Base-by-base conservation (phyloP, 2,329 filamentous ascomycete species). In the Nemania bipapillata region DNA sequence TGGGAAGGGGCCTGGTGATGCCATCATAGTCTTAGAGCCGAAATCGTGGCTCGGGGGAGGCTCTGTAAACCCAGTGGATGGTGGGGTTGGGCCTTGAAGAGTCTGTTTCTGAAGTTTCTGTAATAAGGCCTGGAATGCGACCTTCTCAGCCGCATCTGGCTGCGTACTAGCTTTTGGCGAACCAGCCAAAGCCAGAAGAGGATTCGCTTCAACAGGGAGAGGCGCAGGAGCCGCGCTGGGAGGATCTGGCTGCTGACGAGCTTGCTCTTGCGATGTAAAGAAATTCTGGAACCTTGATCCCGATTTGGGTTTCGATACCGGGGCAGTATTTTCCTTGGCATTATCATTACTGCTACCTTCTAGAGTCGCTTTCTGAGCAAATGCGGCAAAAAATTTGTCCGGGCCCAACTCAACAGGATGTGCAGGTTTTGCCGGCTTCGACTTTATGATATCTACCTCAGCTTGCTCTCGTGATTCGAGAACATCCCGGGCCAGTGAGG, bases 221-320 rank as follows among this genome's bases (percentile, higher is more conserved):
- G 73, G 66, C 32, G 74, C 79, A 49, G 84, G 81, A 17, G 74
- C 79, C 26, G 84, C 81, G 12, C 82, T 82, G 7, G 83, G 79
- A 2, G 84, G 81, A 65, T 89, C 87, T 1, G 83, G 82, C 69
- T 83, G 83, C 26, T 81, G 80, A 63, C 83, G 81, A 20, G 79
- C 79, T 65, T 85, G 83, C 17, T 89, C 87, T 71, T 91, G 85
- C 54, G 87, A 82, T 45, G 85, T 85, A 77, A 94, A 93, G 74
- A 97, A 92, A 2, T 91, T 93, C 58, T 93, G 94, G 77, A 97
- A 97, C 63, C 93, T 87, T 12, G 94, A 97, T 28, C 81, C 81
- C 1, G 86, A 78, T 77, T 92, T 92, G 12, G 85, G 80, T 75
- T 86, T 87, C 52, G 78, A 71, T 35, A 68, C 78, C 65, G 83